phyloP scores from a whole-genome alignment of 169 alveolate species.

The Toxoplasma gondii region DNA sequence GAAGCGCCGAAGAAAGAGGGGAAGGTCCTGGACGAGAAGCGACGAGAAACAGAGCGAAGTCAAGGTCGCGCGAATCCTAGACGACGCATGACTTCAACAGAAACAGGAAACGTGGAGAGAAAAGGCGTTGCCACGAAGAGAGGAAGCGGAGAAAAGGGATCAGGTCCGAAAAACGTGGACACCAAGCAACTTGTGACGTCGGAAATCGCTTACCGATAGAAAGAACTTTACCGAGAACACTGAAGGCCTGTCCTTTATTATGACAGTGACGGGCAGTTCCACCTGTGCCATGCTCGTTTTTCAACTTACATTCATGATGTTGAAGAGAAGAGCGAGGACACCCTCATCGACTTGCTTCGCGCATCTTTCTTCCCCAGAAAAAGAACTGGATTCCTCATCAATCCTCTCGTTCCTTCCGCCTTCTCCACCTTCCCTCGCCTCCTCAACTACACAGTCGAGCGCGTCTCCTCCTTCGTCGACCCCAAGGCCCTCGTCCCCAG shows the following conservation, averaged over 20 bases:
- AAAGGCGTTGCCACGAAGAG: not conserved
- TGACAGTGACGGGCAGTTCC: not conserved
- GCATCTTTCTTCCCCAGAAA: not conserved
- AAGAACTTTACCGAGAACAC: too few species aligned
- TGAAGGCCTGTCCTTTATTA: not conserved
- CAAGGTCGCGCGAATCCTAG: not conserved
- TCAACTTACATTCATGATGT: not conserved
- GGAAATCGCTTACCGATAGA: too few species aligned
- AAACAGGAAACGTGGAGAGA: not conserved
- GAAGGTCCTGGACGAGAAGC: not conserved
- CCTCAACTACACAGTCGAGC: not conserved
- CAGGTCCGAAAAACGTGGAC: not conserved
- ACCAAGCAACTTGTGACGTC: too few species aligned
- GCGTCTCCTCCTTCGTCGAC: not conserved
- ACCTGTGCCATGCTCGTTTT: not conserved
- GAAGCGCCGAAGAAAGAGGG: not conserved
- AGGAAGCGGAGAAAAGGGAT: not conserved
- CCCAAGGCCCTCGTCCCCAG: not conserved
- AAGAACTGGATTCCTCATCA: not conserved
- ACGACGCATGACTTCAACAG: not conserved
- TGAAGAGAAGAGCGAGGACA: not conserved
- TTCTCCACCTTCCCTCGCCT: not conserved
- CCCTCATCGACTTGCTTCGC: not conserved
- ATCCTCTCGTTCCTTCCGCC: not conserved
- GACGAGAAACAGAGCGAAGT: not conserved